Conservation (phyloP, 495 filamentous ascomycete species). For the Annulohypoxylon maeteangense region DNA sequence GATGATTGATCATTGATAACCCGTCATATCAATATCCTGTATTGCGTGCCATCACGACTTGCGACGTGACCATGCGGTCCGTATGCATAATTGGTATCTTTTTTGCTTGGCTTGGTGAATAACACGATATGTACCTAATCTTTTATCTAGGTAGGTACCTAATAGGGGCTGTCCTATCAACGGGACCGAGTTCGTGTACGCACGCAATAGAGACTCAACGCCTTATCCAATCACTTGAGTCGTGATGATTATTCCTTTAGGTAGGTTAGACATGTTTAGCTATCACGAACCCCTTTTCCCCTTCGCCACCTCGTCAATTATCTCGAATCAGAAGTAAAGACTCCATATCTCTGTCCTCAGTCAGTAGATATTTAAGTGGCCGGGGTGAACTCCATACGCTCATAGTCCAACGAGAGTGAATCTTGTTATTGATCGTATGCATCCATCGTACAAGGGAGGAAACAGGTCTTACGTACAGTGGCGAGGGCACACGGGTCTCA, state of each 20-base stretch:
- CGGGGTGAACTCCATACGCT: neutral
- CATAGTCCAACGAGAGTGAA: constrained; percentile 5
- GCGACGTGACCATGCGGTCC: constrained; percentile 11
- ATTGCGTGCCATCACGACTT: constrained; percentile 25
- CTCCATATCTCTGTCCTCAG: neutral
- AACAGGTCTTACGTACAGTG: constrained; percentile 6
- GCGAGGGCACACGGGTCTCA: constrained; percentile 4
- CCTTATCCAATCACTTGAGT: neutral
- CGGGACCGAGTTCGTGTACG: neutral
- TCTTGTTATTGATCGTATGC: neutral
- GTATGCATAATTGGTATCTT: constrained; percentile 10
- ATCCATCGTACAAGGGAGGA: neutral
- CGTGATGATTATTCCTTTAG: neutral
- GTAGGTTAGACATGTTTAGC: neutral
- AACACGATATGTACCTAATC: neutral
- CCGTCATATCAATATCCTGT: constrained; percentile 22
- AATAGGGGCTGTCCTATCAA: constrained; percentile 1
- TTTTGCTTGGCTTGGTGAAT: constrained; percentile 11
- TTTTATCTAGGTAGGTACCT: neutral
- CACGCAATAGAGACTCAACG: neutral
- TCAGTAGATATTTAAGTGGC: neutral
- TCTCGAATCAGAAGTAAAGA: neutral
- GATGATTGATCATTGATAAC: constrained; percentile 1
- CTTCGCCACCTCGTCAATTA: neutral
- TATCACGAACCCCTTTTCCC: neutral